Percentiles rank a stretch among this genome's conserved stretches.
Conservation (phyloP, 805 yeast genomes). For the Starmerella stellata region DNA sequence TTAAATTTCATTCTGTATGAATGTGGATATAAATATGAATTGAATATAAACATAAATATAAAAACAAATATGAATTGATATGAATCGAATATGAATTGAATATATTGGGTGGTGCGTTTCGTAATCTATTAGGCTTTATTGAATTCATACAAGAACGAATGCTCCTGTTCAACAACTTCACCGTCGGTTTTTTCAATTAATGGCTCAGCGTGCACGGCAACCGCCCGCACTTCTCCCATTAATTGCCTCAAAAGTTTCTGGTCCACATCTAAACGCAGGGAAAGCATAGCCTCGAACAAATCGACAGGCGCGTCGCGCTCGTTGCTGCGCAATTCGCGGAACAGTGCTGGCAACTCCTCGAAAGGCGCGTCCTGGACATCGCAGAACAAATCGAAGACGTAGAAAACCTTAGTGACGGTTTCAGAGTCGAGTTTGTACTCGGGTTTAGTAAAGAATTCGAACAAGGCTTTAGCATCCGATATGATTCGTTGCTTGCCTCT, state of each 20-base stretch:
- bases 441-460: slow-evolving; percentile 33
- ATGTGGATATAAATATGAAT: too few relatives aligned
- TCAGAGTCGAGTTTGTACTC: slow-evolving; percentile 21
- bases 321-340: slow-evolving; percentile 42
- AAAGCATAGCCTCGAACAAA: slow-evolving; percentile 46
- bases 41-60: too few relatives aligned
- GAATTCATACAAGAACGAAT: slow-evolving; percentile 15
- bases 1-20: too few relatives aligned
- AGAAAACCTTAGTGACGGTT: slow-evolving; percentile 33
- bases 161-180: slow-evolving; percentile 9
- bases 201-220: slow-evolving; percentile 15
- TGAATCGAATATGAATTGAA: too few relatives aligned
- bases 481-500: slow-evolving; percentile 34
- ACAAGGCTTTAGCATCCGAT: slow-evolving; percentile 42
- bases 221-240: slow-evolving; percentile 20
- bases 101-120: too few relatives aligned
- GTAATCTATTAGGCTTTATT: not conserved
- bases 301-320: slow-evolving; percentile 66
- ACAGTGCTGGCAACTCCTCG: slow-evolving; percentile 34
- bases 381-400: slow-evolving; percentile 42
- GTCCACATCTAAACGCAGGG: slow-evolving; percentile 26
- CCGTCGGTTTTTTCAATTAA: slow-evolving; percentile 4
- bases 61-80: too few relatives aligned
- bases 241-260: slow-evolving; percentile 19
- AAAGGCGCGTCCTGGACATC: slow-evolving; percentile 34